Conservation (phyloP, 108 stramenopile genomes). For the Epipyxis sp. region DNA sequence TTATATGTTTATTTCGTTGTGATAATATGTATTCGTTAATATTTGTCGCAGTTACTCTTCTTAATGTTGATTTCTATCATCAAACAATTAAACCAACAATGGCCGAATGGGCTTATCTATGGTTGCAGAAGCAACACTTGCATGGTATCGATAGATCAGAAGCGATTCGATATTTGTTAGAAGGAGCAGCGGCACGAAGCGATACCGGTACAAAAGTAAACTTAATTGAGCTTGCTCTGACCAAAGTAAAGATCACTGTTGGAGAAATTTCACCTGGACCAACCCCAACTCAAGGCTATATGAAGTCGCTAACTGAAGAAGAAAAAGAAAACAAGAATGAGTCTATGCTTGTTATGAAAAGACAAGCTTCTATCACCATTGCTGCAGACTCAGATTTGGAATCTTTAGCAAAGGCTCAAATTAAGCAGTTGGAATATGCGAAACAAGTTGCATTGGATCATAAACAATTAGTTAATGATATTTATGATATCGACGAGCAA, state of each 20-base stretch:
- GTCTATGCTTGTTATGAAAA: not conserved
- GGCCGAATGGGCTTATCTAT: slow-evolving; percentile 25
- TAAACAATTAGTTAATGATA: slow-evolving; percentile 6
- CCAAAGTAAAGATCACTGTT: not conserved
- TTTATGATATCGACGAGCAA: slow-evolving; percentile 31
- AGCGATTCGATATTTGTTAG: slow-evolving; percentile 41
- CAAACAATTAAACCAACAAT: slow-evolving; percentile 67
- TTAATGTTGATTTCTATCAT: slow-evolving; percentile 73
- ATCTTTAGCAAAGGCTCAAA: not conserved
- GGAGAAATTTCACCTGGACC: not conserved
- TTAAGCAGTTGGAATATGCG: not conserved
- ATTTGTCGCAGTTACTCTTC: not conserved
- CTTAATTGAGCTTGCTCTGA: not conserved
- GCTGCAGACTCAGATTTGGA: not conserved
- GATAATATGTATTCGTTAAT: not conserved
- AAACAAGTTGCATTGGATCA: not conserved
- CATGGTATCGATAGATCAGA: slow-evolving; percentile 38
- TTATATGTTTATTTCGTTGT: slow-evolving; percentile 2
- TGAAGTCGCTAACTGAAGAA: slow-evolving; percentile 15
- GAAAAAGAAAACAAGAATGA: not conserved
- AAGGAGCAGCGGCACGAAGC: slow-evolving; percentile 36
- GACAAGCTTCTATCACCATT: not conserved
- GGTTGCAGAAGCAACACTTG: slow-evolving; percentile 41
- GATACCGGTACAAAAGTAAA: slow-evolving; percentile 4
- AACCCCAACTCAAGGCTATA: not conserved